phyloP scores from a whole-genome alignment of 1,284 basidiomycete species.

The Ustilago bromivora region DNA sequence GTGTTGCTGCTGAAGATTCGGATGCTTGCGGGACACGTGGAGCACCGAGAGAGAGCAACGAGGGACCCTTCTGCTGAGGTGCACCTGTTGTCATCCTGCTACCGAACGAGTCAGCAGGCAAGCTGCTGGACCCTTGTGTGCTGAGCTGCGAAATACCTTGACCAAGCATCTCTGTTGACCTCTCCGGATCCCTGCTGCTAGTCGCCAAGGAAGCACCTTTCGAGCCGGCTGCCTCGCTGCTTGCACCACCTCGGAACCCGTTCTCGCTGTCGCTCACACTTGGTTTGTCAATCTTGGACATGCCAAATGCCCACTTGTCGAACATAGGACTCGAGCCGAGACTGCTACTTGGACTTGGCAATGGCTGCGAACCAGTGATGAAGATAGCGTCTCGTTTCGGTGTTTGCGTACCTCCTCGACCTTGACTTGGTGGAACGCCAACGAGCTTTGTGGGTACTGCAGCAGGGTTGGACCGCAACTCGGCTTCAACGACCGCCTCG shows the following conservation, averaged over 20 bases:
- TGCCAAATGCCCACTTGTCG: conserved; percentile 91
- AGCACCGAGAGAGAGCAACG: conserved; percentile 78
- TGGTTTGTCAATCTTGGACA: conserved; percentile 76
- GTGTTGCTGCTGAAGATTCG: conserved; percentile 13
- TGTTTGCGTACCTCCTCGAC: conserved; percentile 96
- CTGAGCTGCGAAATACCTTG: conserved; percentile 77
- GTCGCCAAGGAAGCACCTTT: conserved; percentile 47
- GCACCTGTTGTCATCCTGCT: conserved; percentile 73
- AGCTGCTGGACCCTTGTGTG: conserved; percentile 72
- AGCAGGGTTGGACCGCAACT: conserved; percentile 77
- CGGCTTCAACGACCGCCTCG: conserved; percentile 89
- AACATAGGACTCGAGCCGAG: conserved; percentile 82
- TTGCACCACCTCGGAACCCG: conserved; percentile 49
- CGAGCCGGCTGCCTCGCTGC: conserved; percentile 52
- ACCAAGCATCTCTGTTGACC: conserved; percentile 74
- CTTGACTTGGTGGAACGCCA: conserved; percentile 93
- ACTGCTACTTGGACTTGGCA: conserved; percentile 82
- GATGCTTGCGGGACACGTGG: conserved; percentile 35
- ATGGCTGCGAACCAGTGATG: conserved; percentile 93
- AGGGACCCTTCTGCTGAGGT: conserved; percentile 76
- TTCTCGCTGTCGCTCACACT: conserved; percentile 54
- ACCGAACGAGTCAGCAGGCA: conserved; percentile 71
- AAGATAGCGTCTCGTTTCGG: conserved; percentile 87
- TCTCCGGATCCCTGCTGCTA: conserved; percentile 67
- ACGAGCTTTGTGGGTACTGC: conserved; percentile 83